These are phyloP conservation scores for Mortierella sp. DNA, from an alignment of 371 early-diverging fungal species.

Conservation along the genomic window DNA sequence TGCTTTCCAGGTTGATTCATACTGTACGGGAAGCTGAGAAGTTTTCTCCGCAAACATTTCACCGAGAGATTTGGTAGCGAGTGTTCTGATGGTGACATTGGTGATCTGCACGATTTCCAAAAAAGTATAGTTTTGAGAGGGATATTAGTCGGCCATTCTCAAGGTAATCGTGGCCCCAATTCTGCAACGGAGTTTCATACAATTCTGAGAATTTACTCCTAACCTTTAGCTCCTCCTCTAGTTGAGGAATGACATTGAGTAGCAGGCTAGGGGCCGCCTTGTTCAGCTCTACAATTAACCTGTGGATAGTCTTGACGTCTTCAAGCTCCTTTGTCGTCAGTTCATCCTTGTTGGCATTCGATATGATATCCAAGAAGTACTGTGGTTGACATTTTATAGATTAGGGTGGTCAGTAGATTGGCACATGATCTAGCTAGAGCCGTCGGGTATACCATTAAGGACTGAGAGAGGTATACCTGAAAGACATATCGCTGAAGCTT, in stretches of 20 bases:
- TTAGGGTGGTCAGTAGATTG: too few species aligned
- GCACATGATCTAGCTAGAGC: constrained; percentile 40
- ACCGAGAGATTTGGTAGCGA: constrained; percentile 86
- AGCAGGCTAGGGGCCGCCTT: constrained; percentile 79
- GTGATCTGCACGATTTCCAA: constrained; percentile 62
- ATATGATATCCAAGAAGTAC: constrained; percentile 66
- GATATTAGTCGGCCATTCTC: constrained; percentile 8
- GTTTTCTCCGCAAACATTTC: constrained; percentile 85
- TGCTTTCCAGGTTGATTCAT: constrained; percentile 86
- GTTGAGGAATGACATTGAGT: constrained; percentile 91
- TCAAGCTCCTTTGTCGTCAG: constrained; percentile 62
- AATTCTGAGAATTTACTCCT: neutral
- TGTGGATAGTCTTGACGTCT: constrained; percentile 79
- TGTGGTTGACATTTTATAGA: constrained; percentile 11
- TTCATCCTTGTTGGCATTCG: constrained; percentile 49
- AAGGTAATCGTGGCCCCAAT: neutral
- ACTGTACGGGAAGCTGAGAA: constrained; percentile 73
- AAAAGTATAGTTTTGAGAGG: neutral
- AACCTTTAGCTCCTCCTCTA: constrained; percentile 92
- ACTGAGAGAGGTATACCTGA: constrained; percentile 79
- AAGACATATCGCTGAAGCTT: constrained; percentile 90
- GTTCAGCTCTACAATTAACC: constrained; percentile 83
- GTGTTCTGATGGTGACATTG: constrained; percentile 69
- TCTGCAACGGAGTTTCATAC: neutral
- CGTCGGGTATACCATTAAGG: constrained; percentile 73